Evolutionary conservation across 2,329 filamentous ascomycete species (phyloP).

Genomic region (Diplodia sapinea): DNA sequence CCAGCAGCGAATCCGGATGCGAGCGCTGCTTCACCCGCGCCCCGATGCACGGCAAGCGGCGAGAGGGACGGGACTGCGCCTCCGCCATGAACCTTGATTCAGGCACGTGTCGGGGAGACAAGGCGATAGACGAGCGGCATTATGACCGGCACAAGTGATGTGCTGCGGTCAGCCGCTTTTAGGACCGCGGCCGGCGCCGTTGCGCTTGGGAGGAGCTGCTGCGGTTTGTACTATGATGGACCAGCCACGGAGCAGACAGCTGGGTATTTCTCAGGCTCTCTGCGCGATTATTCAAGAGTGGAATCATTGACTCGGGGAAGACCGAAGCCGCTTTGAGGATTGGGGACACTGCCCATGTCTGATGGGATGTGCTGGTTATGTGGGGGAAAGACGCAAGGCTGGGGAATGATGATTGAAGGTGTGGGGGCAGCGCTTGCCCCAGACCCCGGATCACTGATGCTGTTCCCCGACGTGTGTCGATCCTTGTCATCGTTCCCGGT

Average conservation of each 20-base stretch:
- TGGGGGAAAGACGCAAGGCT: slow-evolving; percentile 5
- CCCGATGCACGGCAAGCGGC: neutral
- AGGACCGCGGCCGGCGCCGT: slow-evolving; percentile 1
- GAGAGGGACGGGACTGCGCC: slow-evolving; percentile 9
- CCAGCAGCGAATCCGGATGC: neutral
- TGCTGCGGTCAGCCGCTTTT: slow-evolving; percentile 22
- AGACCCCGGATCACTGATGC: slow-evolving; percentile 15
- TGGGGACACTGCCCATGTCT: too few relatives aligned
- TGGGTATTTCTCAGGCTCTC: neutral
- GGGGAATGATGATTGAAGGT: neutral
- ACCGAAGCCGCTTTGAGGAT: neutral
- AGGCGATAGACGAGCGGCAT: slow-evolving; percentile 2
- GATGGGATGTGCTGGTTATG: neutral
- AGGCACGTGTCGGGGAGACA: neutral
- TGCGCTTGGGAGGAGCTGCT: neutral
- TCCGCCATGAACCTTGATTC: slow-evolving; percentile 12
- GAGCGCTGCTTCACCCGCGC: neutral
- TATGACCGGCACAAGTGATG: slow-evolving; percentile 14
- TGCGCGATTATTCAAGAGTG: neutral
- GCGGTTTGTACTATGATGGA: slow-evolving; percentile 3
- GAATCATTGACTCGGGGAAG: neutral
- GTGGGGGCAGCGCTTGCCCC: slow-evolving; percentile 12
- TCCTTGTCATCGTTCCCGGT: slow-evolving; percentile 12
- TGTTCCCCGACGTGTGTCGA: slow-evolving; percentile 5
- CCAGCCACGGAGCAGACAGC: neutral